These are phyloP conservation scores for Brassica napus DNA, from an alignment of 345 rosid species.

Conservation along the genomic window DNA sequence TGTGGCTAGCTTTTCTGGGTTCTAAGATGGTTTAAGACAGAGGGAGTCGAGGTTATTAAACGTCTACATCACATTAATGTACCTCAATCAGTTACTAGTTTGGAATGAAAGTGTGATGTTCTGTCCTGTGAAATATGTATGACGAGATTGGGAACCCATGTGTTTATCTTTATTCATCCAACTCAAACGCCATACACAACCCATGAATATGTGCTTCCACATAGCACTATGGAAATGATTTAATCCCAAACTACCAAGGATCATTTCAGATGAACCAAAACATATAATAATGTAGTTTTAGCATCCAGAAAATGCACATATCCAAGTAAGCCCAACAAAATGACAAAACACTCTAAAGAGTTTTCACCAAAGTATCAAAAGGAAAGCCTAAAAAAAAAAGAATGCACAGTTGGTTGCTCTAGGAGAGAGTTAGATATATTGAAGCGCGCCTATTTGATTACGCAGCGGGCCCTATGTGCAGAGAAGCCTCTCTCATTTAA, in stretches of 20 bases:
- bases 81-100: constrained; percentile 2
- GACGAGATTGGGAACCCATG: too few species aligned
- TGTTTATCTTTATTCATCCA: too few species aligned
- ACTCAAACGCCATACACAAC: not conserved
- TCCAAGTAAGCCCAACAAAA: constrained; percentile 18
- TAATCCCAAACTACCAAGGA: not conserved
- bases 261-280: constrained; percentile 11
- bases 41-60: not conserved
- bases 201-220: not conserved
- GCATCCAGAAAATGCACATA: constrained; percentile 22
- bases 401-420: constrained; percentile 16
- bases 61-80: constrained; percentile 4
- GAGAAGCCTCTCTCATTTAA: constrained; percentile 32
- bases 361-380: constrained; percentile 19
- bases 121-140: constrained; percentile 3
- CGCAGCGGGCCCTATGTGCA: constrained; percentile 1
- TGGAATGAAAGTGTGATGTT: not conserved
- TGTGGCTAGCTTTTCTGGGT: constrained; percentile 35
- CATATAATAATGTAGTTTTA: not conserved
- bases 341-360: not conserved
- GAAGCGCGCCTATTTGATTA: constrained; percentile 28
- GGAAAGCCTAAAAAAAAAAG: not conserved
- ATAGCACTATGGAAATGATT: not conserved
- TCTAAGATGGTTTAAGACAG: constrained; percentile 34
- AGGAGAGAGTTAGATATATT: not conserved